A percentile compares a stretch with the other conserved stretches of the same genome.
phyloP scores from a whole-genome alignment of 371 early-diverging fungal genomes.

The Rhizomucor pusillus region DNA sequence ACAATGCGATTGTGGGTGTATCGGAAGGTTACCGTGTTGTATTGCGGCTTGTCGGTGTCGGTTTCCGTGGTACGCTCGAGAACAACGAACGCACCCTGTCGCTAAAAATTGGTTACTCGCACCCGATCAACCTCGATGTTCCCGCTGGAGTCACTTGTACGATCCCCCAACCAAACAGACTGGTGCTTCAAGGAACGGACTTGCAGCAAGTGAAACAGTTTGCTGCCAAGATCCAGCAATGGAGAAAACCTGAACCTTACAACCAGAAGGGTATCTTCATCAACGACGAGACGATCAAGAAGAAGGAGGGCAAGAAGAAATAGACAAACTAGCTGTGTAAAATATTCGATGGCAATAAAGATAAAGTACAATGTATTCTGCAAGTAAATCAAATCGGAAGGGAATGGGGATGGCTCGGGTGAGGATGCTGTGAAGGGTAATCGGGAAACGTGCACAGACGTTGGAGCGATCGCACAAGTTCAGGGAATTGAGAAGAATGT shows the following conservation, averaged over 20 bases:
- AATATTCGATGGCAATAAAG: no score
- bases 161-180: constrained; percentile 84
- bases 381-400: no score
- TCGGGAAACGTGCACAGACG: no score
- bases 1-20: constrained; percentile 87
- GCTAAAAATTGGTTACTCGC: constrained; percentile 89
- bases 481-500: no score
- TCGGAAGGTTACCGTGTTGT: constrained; percentile 87
- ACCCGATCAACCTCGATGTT: constrained; percentile 77
- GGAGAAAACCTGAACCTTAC: constrained; percentile 96
- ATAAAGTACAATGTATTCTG: no score
- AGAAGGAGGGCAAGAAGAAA: constrained; percentile 96
- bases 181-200: constrained; percentile 80
- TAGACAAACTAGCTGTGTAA: constrained; percentile 49
- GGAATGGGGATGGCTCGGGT: no score
- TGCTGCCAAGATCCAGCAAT: constrained; percentile 88
- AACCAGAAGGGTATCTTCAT: constrained; percentile 99
- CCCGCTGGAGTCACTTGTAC: constrained; percentile 79
- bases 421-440: no score
- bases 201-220: constrained; percentile 80
- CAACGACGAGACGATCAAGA: constrained; percentile 94
- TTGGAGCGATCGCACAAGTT: no score
- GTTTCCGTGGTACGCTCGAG: constrained; percentile 90
- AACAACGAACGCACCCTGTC: constrained; percentile 53
- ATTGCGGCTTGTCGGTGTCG: constrained; percentile 90